phyloP scores from a whole-genome alignment of 805 yeast species.

The Candida montana region DNA sequence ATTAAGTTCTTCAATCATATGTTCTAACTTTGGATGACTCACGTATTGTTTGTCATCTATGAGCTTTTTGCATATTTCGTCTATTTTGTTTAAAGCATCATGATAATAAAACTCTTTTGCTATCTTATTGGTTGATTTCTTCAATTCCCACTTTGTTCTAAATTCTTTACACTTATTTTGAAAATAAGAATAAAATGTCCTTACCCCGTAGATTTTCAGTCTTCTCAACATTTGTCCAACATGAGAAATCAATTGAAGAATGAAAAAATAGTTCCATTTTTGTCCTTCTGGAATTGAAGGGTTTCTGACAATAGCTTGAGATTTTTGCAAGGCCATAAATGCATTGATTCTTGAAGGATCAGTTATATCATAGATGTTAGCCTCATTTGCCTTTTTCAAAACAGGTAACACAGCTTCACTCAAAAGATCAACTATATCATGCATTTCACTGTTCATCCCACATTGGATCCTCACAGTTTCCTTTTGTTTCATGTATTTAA shows the following conservation, averaged over 20 bases:
- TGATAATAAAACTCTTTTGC: constrained; percentile 59
- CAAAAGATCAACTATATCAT: constrained; percentile 47
- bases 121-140: constrained; percentile 59
- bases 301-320: constrained; percentile 50
- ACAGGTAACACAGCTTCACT: constrained; percentile 65
- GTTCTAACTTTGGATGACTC: constrained; percentile 72
- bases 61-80: constrained; percentile 39
- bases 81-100: constrained; percentile 39
- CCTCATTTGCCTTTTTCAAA: constrained; percentile 55
- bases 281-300: constrained; percentile 57
- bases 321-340: constrained; percentile 65
- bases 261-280: constrained; percentile 66
- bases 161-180: constrained; percentile 52
- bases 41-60: constrained; percentile 34
- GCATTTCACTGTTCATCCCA: constrained; percentile 47
- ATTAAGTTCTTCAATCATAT: constrained; percentile 49
- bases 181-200: constrained; percentile 68
- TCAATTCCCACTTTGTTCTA: constrained; percentile 49
- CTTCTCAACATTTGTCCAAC: constrained; percentile 69
- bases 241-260: constrained; percentile 56
- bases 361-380: constrained; percentile 55
- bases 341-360: constrained; percentile 68
- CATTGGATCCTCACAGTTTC: constrained; percentile 56
- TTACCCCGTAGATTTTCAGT: constrained; percentile 75
- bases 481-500: constrained; percentile 70